Percentiles rank a stretch among this genome's conserved stretches.
phyloP scores from a whole-genome alignment of 73 alveolate species.

The Tetrahymena thermophila region DNA sequence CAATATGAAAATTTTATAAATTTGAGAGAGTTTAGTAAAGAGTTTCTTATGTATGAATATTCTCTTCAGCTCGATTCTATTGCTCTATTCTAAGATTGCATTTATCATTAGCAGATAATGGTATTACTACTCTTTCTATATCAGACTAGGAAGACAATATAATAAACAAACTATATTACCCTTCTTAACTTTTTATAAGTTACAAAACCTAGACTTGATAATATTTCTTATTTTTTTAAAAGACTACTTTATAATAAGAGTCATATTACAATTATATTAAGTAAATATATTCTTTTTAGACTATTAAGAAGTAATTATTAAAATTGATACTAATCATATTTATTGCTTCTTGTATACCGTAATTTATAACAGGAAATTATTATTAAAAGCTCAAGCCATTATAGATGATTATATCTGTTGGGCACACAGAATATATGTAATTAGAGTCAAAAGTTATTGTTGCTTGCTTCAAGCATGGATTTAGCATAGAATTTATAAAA shows the following conservation, averaged over 20 bases:
- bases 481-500: no score
- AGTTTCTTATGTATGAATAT: background rate
- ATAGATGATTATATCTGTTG: background rate
- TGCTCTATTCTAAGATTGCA: background rate
- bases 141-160: background rate
- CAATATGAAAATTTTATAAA: background rate
- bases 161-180: no score
- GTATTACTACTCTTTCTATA: background rate
- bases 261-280: no score
- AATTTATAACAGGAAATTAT: background rate
- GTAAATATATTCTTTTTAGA: background rate
- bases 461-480: background rate
- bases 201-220: background rate
- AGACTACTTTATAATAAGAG: background rate
- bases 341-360: background rate
- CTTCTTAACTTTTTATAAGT: background rate
- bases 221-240: no score
- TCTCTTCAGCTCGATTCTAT: background rate
- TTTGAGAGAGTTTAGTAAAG: background rate
- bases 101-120: background rate
- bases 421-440: background rate
- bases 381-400: background rate
- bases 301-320: no score
- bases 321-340: background rate
- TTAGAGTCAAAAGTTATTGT: background rate